A percentile compares a stretch with the other conserved stretches of the same genome.
phyloP scores from a whole-genome alignment of 768 basidiomycete species.

The Boletus subparvulus region DNA sequence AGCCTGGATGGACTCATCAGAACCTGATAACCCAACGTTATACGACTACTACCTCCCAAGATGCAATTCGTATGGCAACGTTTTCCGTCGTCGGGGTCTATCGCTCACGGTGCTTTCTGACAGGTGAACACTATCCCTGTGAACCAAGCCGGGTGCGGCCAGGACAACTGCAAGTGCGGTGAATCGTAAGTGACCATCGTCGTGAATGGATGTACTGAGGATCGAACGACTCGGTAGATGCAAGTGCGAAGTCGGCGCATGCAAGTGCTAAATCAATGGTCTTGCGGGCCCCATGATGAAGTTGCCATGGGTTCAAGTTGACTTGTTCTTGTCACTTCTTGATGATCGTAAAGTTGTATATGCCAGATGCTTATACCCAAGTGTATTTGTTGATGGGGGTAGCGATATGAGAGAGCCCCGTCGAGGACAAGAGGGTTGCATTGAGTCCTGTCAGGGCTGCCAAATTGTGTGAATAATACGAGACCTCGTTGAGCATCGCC shows the following conservation, averaged over 20 bases:
- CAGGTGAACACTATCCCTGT: constrained; percentile 14
- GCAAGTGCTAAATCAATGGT: constrained; percentile 9
- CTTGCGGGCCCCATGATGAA: not conserved
- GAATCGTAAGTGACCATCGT: constrained; percentile 1
- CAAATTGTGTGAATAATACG: not conserved
- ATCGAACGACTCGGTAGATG: constrained; percentile 3
- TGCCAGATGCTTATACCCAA: too few species aligned
- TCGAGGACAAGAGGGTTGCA: too few species aligned
- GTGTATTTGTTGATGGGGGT: too few species aligned
- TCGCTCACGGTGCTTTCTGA: not conserved
- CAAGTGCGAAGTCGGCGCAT: constrained; percentile 13
- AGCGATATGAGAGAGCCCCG: too few species aligned
- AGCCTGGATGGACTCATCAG: not conserved
- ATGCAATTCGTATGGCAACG: constrained; percentile 18
- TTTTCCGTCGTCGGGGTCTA: not conserved
- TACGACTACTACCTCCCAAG: not conserved
- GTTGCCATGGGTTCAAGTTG: too few species aligned
- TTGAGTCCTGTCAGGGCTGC: not conserved
- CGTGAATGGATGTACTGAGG: not conserved
- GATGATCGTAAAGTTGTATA: too few species aligned
- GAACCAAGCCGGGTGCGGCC: constrained; percentile 15
- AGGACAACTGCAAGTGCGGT: constrained; percentile 8
- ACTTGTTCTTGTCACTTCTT: too few species aligned
- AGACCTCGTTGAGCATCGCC: not conserved
- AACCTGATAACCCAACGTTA: not conserved